These are phyloP conservation scores for Scolecobasidium constrictum DNA, from an alignment of 2,329 filamentous ascomycete genomes.

Conservation along the genomic window DNA sequence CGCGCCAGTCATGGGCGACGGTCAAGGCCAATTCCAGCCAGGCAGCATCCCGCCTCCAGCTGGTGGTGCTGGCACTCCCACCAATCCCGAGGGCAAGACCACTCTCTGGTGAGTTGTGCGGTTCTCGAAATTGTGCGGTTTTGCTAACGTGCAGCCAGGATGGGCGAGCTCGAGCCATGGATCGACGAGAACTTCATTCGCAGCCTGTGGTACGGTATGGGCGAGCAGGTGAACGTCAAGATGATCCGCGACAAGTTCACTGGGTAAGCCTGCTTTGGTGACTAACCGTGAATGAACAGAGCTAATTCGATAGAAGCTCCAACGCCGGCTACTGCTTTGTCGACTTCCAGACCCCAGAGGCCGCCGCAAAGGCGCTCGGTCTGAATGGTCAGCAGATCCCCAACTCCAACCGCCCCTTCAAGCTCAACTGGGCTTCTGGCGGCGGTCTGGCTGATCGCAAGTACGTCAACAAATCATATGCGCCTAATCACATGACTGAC, in stretches of 20 bases:
- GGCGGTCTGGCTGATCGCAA: conserved; percentile 82
- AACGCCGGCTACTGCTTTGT: conserved; percentile 99
- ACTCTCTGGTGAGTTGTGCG: conserved; percentile 36
- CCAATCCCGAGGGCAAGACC: conserved; percentile 36
- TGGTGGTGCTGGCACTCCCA: neutral
- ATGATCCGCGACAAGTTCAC: conserved; percentile 99
- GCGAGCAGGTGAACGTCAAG: conserved; percentile 94
- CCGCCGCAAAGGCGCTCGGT: conserved; percentile 80
- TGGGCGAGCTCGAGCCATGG: conserved; percentile 98
- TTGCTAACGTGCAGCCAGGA: conserved; percentile 46
- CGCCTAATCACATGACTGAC: neutral
- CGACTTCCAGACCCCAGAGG: conserved; percentile 73
- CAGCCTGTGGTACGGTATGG: conserved; percentile 86
- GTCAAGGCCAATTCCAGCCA: conserved; percentile 26
- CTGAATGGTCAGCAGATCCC: conserved; percentile 85
- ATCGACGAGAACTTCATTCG: conserved; percentile 99
- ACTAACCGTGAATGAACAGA: conserved; percentile 11
- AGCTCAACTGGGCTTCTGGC: conserved; percentile 98
- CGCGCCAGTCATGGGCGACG: conserved; percentile 13
- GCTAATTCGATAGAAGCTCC: conserved; percentile 55
- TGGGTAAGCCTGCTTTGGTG: conserved; percentile 49
- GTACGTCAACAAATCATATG: conserved; percentile 46
- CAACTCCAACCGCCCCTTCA: conserved; percentile 91
- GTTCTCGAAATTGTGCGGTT: neutral
- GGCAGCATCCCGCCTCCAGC: neutral